These are phyloP conservation scores for Sclerotinia subarctica DNA, from an alignment of 2,329 filamentous ascomycete species.

Conservation along the genomic window DNA sequence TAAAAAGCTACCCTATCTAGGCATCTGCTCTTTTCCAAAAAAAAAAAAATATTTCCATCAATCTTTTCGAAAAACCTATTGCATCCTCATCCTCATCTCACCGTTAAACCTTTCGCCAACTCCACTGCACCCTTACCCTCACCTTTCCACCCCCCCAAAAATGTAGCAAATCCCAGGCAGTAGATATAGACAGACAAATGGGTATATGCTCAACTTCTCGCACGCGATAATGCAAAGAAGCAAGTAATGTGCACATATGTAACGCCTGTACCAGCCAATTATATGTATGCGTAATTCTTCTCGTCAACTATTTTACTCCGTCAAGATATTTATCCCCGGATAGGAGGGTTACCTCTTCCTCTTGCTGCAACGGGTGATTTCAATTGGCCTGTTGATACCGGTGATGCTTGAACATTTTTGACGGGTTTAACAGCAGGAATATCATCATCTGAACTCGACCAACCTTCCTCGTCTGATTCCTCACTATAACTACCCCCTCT, in stretches of 20 bases:
- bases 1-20: background rate
- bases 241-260: background rate
- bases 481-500: background rate
- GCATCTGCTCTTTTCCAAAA: background rate
- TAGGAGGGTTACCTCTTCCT: background rate
- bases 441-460: slow-evolving; percentile 16
- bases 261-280: background rate
- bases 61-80: background rate
- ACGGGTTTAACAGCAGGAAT: slow-evolving; percentile 12
- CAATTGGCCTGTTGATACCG: background rate
- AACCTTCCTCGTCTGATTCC: slow-evolving; percentile 13
- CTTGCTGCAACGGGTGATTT: background rate
- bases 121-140: too few relatives aligned
- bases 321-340: background rate
- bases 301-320: background rate
- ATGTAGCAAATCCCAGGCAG: background rate
- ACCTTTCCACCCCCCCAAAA: background rate
- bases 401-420: background rate
- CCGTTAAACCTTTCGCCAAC: too few relatives aligned
- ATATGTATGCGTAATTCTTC: background rate
- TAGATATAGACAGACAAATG: background rate
- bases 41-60: too few relatives aligned
- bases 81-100: too few relatives aligned
- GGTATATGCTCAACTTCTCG: background rate
- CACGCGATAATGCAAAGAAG: background rate